phyloP scores from a whole-genome alignment of 768 basidiomycete genomes.

The Mrakia blollopis region DNA sequence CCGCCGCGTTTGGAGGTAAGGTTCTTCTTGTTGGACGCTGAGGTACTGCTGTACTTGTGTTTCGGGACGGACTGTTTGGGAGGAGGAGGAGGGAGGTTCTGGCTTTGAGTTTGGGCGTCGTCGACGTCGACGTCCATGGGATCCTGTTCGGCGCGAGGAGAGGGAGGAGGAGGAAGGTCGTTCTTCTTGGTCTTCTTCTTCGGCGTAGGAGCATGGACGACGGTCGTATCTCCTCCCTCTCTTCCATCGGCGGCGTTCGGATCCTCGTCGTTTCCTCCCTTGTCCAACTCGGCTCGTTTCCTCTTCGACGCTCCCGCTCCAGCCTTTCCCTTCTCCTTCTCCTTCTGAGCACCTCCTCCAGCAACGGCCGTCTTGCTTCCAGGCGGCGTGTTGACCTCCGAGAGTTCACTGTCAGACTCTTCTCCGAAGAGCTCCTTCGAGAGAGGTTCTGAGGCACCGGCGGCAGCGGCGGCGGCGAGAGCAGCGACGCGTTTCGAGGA shows the following conservation, averaged over 20 bases:
- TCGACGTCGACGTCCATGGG: background rate
- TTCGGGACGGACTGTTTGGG: conserved; percentile 1
- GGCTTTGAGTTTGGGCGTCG: background rate
- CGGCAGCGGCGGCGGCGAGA: background rate
- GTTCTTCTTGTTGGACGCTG: background rate
- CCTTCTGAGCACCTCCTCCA: background rate
- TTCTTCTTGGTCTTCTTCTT: background rate
- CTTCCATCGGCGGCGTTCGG: no score
- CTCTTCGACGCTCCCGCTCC: background rate
- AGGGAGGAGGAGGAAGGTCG: background rate
- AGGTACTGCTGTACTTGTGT: background rate
- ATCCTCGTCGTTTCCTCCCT: background rate
- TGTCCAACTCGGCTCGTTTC: background rate
- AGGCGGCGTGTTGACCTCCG: background rate
- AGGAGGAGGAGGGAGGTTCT: background rate
- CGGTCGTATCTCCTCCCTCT: background rate
- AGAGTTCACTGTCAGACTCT: background rate
- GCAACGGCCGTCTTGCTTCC: background rate
- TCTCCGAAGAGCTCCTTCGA: background rate
- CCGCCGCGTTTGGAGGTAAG: background rate
- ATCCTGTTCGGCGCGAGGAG: no score
- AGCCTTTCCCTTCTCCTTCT: no score
- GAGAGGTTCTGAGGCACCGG: background rate
- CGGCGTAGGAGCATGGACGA: background rate
- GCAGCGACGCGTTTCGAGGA: background rate